Evolutionary conservation across 441 rosid genomes (phyloP).

Genomic region (Erysimum pusillum): DNA sequence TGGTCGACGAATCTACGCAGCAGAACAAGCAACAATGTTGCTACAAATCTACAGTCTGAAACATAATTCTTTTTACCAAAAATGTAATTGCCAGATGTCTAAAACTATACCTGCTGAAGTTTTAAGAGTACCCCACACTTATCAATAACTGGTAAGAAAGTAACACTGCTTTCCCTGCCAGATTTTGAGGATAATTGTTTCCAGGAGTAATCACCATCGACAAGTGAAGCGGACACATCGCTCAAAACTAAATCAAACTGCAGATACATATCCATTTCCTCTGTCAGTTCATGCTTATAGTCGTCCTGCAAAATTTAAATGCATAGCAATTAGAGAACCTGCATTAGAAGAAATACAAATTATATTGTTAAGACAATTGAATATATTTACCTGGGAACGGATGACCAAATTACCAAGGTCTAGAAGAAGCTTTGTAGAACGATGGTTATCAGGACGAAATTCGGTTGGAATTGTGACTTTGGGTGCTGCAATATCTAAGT

Average conservation of each 20-base stretch:
- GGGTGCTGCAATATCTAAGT: conserved; percentile 99
- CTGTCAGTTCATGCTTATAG: conserved; percentile 54
- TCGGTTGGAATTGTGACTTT: conserved; percentile 97
- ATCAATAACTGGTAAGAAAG: conserved; percentile 91
- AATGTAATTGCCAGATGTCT: conserved; percentile 28
- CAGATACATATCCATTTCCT: conserved; percentile 81
- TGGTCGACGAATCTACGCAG: conserved; percentile 76
- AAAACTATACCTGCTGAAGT: conserved; percentile 84
- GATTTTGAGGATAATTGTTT: conserved; percentile 56
- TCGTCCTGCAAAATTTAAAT: conserved; percentile 72
- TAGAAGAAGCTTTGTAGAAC: conserved; percentile 90
- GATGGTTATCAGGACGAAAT: conserved; percentile 75
- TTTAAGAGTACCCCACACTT: conserved; percentile 89
- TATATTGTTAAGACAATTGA: conserved; percentile 32
- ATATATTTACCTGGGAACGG: conserved; percentile 75
- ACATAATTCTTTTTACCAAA: conserved; percentile 37
- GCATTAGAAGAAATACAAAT: conserved; percentile 22
- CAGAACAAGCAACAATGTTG: conserved; percentile 38
- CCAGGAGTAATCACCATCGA: conserved; percentile 97
- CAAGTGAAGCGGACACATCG: conserved; percentile 92
- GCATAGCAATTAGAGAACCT: conserved; percentile 29
- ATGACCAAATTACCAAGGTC: conserved; percentile 97
- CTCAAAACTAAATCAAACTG: conserved; percentile 95
- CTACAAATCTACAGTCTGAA: conserved; percentile 18
- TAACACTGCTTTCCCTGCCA: conserved; percentile 46